Base-by-base conservation (phyloP, 2,329 filamentous ascomycete genomes). In the Venturia nashicola region DNA sequence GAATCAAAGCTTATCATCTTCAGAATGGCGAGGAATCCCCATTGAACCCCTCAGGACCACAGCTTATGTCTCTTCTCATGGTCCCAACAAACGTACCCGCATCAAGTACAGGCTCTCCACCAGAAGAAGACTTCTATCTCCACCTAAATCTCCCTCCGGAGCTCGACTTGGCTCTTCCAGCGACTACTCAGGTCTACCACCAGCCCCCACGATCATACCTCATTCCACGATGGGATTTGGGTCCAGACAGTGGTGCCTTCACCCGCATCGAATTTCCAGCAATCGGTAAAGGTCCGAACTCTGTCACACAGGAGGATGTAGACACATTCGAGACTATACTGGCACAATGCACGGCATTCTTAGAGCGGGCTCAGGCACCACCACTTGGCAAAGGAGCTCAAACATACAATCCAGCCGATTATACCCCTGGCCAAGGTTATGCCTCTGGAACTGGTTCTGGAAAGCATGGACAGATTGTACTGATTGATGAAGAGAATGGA, bases 271-370 rank as follows among this genome's bases (percentile, higher is more conserved):
- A 97, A 73, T 97, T 99, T 69, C 92, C 92, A 0, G 74, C 81
- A 2, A 78, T 89, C 32, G 90, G 90, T 23, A 85, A 80, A 66
- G 86, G 89, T 0, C 73, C 79, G 1, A 73, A 72, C 42, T 80
- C 83, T 42, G 87, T 89, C 34, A 83, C 89, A 0, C 91, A 97
- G 74, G 92, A 97, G 73, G 93, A 97, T 73, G 82, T 96, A 51
- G 91, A 97, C 72, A 97, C 93, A 0, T 97, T 97, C 71, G 93
- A 97, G 79, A 97, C 93, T 3, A 97, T 97, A 68, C 82, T 97
- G 61, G 93, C 93, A n/a, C 91, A 97, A 76, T 97, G 93, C 76
- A 97, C 93, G 2, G 90, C 93, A 1, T 97, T 99, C 74, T 83
- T 96, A 5, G 93, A 97, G 75, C 86, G 91, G 55, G 87, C 90